phyloP scores from a whole-genome alignment of 2,329 filamentous ascomycete species.

The Cladophialophora bantiana region DNA sequence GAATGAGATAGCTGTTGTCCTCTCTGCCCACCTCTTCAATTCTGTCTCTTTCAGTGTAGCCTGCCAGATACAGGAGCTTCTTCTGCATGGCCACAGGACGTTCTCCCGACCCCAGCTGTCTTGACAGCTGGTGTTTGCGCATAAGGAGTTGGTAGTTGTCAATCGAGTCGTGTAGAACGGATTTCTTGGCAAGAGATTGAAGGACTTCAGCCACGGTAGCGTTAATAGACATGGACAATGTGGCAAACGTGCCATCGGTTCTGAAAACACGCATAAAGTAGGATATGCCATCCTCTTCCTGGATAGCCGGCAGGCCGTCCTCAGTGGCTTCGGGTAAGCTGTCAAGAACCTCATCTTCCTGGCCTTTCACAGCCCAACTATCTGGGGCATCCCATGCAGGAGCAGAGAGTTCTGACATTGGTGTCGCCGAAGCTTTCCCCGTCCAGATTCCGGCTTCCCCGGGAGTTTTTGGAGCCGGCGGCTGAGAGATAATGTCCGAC shows the following conservation, averaged over 20 bases:
- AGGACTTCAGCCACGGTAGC: conserved; percentile 87
- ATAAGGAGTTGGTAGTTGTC: conserved; percentile 96
- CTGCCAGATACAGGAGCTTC: conserved; percentile 84
- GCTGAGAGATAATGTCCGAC: conserved; percentile 84
- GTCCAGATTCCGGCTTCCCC: conserved; percentile 48
- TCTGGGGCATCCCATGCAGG: conserved; percentile 91
- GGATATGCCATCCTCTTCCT: conserved; percentile 75
- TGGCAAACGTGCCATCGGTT: conserved; percentile 91
- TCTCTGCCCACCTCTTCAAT: conserved; percentile 94
- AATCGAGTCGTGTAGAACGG: conserved; percentile 85
- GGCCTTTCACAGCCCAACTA: conserved; percentile 89
- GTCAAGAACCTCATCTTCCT: conserved; percentile 49
- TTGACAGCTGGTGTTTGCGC: conserved; percentile 87
- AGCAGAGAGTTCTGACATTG: conserved; percentile 48
- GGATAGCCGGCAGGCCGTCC: conserved; percentile 68
- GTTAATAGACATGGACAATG: conserved; percentile 82
- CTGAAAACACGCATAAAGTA: conserved; percentile 97
- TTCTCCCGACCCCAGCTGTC: conserved; percentile 79
- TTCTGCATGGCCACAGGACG: conserved; percentile 92
- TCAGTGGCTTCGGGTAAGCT: conserved; percentile 62
- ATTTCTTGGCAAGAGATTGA: conserved; percentile 90
- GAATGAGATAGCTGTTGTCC: conserved; percentile 95
- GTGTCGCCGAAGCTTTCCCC: conserved; percentile 44
- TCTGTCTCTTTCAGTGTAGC: conserved; percentile 83
- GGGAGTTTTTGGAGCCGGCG: conserved; percentile 70